Conservation (phyloP, 371 early-diverging fungal genomes). For the Circinella umbellata region DNA sequence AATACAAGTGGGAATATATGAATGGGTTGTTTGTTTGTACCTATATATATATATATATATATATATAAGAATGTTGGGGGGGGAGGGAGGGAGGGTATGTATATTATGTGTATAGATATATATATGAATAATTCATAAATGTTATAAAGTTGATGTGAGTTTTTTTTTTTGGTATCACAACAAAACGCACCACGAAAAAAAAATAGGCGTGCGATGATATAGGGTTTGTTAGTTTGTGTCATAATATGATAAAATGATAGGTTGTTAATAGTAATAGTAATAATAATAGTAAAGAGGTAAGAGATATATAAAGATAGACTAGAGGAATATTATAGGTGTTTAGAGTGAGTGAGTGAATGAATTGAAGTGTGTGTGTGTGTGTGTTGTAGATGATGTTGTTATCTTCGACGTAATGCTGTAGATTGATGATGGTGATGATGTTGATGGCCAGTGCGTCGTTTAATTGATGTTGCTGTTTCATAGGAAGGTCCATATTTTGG, state of each 20-base stretch:
- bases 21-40: too few species aligned
- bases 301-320: constrained; percentile 5
- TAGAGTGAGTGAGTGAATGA: neutral
- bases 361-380: neutral
- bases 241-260: too few species aligned
- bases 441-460: constrained; percentile 18
- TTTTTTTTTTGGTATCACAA: constrained; percentile 1
- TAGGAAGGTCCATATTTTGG: neutral
- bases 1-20: too few species aligned
- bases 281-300: neutral
- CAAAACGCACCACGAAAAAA: neutral
- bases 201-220: neutral
- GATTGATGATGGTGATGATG: too few species aligned
- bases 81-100: too few species aligned
- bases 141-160: neutral
- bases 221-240: neutral
- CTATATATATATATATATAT: too few species aligned
- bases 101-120: too few species aligned
- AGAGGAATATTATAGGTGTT: neutral
- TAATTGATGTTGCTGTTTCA: neutral
- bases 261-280: neutral
- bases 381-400: constrained; percentile 9
- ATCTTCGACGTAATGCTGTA: constrained; percentile 11
- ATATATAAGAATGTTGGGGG: too few species aligned
- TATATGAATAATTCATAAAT: too few species aligned